phyloP scores from a whole-genome alignment of 805 yeast genomes.

The Yarrowia divulgata region DNA sequence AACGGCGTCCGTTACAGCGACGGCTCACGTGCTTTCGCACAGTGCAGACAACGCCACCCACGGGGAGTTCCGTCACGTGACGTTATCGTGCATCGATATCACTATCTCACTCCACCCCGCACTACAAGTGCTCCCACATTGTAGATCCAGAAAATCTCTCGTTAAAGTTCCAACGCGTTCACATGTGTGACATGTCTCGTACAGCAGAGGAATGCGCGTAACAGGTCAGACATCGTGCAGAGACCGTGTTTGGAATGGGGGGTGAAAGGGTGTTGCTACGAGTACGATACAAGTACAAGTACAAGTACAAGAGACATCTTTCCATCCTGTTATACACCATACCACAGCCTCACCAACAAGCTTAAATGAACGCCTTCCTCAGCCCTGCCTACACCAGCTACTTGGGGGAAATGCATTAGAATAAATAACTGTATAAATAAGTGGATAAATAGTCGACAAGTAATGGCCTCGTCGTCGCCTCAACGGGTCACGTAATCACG shows the following conservation, averaged over 20 bases:
- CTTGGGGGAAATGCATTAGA: background rate
- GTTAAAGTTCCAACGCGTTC: slow-evolving; percentile 5
- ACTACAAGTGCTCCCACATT: background rate
- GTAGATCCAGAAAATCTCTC: slow-evolving; percentile 23
- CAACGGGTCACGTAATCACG: background rate
- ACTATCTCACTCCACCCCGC: background rate
- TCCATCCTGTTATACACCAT: too few species aligned
- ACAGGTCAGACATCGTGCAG: too few species aligned
- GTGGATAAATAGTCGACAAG: background rate
- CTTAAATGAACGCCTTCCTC: too few species aligned
- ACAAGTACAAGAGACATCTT: too few species aligned
- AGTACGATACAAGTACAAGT: too few species aligned
- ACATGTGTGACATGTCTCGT: background rate
- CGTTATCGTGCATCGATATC: background rate
- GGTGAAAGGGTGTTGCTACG: too few species aligned
- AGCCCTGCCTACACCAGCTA: too few species aligned
- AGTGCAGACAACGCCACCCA: too few species aligned
- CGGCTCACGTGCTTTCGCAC: too few species aligned
- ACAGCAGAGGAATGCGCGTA: background rate
- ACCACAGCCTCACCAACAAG: too few species aligned
- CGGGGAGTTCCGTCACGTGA: background rate
- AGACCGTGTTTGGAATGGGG: too few species aligned
- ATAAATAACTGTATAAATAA: slow-evolving; percentile 24
- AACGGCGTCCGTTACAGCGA: background rate
- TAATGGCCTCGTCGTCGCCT: background rate